Percentiles rank a stretch among this genome's conserved stretches.
phyloP scores from a whole-genome alignment of 495 filamentous ascomycete genomes.

The Monascus purpureus region DNA sequence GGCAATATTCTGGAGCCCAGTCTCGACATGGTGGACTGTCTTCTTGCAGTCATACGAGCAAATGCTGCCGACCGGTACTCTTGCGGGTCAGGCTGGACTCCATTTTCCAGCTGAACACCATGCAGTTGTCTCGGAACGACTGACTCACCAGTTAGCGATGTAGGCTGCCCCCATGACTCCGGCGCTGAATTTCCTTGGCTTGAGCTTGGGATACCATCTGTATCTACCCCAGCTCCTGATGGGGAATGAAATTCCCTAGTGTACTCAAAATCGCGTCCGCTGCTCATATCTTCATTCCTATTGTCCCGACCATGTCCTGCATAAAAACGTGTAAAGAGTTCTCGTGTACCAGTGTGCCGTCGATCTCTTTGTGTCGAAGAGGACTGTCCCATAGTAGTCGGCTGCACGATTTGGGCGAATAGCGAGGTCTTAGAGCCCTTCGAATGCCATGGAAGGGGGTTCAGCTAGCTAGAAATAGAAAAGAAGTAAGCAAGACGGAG shows the following conservation, averaged over 20 bases:
- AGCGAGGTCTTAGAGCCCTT: constrained; percentile 11
- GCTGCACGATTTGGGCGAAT: constrained; percentile 2
- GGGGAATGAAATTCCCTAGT: constrained; percentile 12
- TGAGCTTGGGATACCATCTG: constrained; percentile 7
- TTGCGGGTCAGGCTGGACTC: constrained; percentile 10
- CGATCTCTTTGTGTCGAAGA: constrained; percentile 30
- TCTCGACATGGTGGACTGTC: constrained; percentile 37
- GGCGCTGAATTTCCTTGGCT: constrained; percentile 4
- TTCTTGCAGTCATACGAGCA: constrained; percentile 30
- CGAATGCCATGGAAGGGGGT: constrained; percentile 19
- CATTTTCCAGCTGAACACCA: constrained; percentile 21
- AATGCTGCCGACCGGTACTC: constrained; percentile 23
- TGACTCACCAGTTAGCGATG: constrained; percentile 4
- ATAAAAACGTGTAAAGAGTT: constrained; percentile 10
- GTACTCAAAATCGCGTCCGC: constrained; percentile 17
- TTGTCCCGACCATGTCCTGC: constrained; percentile 10
- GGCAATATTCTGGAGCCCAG: constrained; percentile 36
- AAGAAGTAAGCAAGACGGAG: constrained; percentile 10
- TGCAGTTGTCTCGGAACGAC: constrained; percentile 14
- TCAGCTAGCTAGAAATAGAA: constrained; percentile 9
- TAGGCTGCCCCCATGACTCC: constrained; percentile 13
- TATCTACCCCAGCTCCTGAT: constrained; percentile 7
- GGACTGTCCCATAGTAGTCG: constrained; percentile 37
- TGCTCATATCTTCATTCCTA: constrained; percentile 31
- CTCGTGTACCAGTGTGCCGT: constrained; percentile 14